phyloP scores from a whole-genome alignment of 2,329 filamentous ascomycete species.

The Zymoseptoria crescenta region DNA sequence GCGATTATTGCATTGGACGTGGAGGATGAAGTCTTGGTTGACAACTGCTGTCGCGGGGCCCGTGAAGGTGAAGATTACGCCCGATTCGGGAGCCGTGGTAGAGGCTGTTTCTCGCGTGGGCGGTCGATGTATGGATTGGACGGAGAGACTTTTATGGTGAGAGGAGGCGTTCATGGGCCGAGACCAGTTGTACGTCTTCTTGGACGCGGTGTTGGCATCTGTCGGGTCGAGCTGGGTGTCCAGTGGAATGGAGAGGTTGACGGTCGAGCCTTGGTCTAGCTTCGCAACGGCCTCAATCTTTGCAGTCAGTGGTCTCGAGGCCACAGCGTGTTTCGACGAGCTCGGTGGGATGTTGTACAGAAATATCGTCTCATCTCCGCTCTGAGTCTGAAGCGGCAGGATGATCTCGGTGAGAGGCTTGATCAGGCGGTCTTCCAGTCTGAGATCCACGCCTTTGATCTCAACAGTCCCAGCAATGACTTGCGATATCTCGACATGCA shows the following conservation, averaged over 20 bases:
- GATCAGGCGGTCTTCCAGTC: conserved; percentile 51
- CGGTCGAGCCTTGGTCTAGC: conserved; percentile 16
- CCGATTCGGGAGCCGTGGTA: conserved; percentile 24
- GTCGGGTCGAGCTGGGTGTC: conserved; percentile 18
- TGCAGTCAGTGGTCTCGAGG: conserved; percentile 7
- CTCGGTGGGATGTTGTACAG: conserved; percentile 44
- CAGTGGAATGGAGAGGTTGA: conserved; percentile 21
- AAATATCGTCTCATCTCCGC: conserved; percentile 68
- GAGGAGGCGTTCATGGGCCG: conserved; percentile 13
- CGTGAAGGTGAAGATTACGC: conserved; percentile 67
- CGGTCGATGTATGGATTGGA: conserved; percentile 6
- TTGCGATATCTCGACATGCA: conserved; percentile 25
- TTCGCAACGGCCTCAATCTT: conserved; percentile 15
- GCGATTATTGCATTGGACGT: conserved; percentile 68
- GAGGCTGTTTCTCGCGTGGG: conserved; percentile 4
- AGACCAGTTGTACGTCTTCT: conserved; percentile 22
- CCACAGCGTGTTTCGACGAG: not conserved
- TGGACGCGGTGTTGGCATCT: conserved; percentile 5
- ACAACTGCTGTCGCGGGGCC: conserved; percentile 53
- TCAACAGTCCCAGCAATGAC: conserved; percentile 35
- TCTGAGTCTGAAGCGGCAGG: conserved; percentile 31
- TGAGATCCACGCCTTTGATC: conserved; percentile 52
- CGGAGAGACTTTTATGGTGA: conserved; percentile 9
- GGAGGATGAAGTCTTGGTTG: conserved; percentile 63
- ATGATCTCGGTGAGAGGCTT: conserved; percentile 29